Percentiles rank a stretch among this genome's conserved stretches.
phyloP scores from a whole-genome alignment of 495 filamentous ascomycete species.

The Friedmanniomyces simplex region DNA sequence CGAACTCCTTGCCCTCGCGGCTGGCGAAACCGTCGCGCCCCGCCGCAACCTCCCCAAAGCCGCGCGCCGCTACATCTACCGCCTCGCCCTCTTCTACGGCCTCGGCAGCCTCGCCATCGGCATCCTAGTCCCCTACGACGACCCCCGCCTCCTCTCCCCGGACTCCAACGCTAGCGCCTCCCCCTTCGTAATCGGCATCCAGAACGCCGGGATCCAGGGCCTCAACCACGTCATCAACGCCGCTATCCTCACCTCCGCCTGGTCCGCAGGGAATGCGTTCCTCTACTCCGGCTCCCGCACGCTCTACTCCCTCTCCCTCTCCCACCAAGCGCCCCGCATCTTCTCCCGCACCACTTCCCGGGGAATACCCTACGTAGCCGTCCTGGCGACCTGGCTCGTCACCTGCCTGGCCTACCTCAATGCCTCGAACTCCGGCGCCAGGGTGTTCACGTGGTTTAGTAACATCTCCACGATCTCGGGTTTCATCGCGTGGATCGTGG shows the following conservation, averaged over 20 bases:
- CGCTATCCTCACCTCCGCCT: constrained; percentile 55
- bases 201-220: constrained; percentile 52
- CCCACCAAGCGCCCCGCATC: constrained; percentile 53
- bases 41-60: constrained; percentile 67
- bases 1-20: constrained; percentile 64
- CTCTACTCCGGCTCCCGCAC: constrained; percentile 68
- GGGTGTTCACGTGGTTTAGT: constrained; percentile 33
- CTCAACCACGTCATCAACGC: constrained; percentile 70
- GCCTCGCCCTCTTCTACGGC: constrained; percentile 73
- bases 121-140: constrained; percentile 38
- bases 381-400: constrained; percentile 45
- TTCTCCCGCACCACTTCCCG: constrained; percentile 44
- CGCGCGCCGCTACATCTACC: constrained; percentile 71
- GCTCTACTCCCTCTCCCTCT: constrained; percentile 55
- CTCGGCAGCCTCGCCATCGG: constrained; percentile 48
- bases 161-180: constrained; percentile 51
- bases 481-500: constrained; percentile 29
- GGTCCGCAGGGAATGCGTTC: constrained; percentile 67
- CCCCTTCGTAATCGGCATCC: constrained; percentile 55
- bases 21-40: constrained; percentile 72
- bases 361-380: constrained; percentile 55
- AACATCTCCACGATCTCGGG: constrained; percentile 29
- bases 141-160: constrained; percentile 31
- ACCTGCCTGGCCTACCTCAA: constrained; percentile 39
- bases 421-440: constrained; percentile 40